Evolutionary conservation across 345 rosid species (phyloP).

Genomic region (Pelargonium nanum): DNA sequence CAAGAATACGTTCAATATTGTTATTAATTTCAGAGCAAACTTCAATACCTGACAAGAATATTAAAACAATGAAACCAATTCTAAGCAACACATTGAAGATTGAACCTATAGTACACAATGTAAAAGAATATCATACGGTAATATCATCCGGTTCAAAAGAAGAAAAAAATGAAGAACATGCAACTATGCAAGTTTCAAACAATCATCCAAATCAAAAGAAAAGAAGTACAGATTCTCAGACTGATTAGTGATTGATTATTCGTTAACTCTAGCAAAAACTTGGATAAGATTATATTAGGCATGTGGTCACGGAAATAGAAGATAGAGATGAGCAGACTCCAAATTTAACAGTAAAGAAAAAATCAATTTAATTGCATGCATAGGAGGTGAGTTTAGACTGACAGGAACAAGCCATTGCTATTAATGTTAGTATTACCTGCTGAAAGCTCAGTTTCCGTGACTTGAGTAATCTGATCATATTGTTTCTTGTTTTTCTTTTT

Average conservation of each 20-base stretch:
- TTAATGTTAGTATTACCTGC: constrained; percentile 40
- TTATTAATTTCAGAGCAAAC: no score
- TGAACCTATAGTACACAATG: background rate
- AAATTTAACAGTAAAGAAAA: no score
- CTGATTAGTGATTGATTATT: background rate
- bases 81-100: no score
- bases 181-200: background rate
- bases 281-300: background rate
- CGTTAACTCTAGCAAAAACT: background rate
- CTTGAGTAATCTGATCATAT: constrained; percentile 26
- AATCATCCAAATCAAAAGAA: background rate
- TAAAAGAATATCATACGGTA: background rate
- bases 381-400: no score
- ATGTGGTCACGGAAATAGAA: no score
- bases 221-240: background rate
- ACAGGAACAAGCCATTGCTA: background rate
- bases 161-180: background rate
- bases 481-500: constrained; percentile 56
- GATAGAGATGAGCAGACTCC: background rate
- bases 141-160: background rate
- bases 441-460: constrained; percentile 33
- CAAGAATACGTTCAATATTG: no score
- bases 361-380: background rate
- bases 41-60: no score
- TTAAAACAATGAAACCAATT: no score